phyloP scores from a whole-genome alignment of 2,329 filamentous ascomycete species.

The Podosphaera leucotricha region DNA sequence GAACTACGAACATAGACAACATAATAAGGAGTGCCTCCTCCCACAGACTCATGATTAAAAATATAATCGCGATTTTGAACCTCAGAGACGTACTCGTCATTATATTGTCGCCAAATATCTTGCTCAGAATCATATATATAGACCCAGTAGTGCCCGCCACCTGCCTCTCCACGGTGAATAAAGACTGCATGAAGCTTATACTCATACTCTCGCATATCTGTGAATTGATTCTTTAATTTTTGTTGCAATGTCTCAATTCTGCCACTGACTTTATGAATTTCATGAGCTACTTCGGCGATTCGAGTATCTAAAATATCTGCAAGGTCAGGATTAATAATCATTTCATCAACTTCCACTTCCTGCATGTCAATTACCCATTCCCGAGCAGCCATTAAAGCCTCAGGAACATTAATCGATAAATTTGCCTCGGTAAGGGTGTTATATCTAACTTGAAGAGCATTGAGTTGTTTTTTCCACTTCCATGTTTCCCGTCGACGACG shows the following conservation, averaged over 20 bases:
- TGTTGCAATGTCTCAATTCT: slow-evolving; percentile 23
- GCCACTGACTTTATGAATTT: slow-evolving; percentile 21
- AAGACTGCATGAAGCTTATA: slow-evolving; percentile 85
- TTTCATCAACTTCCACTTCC: slow-evolving; percentile 18
- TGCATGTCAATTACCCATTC: slow-evolving; percentile 21
- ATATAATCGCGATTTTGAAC: slow-evolving; percentile 41
- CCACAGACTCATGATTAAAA: slow-evolving; percentile 32
- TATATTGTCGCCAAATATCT: slow-evolving; percentile 76
- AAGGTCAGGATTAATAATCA: slow-evolving; percentile 21
- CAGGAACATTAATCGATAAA: slow-evolving; percentile 10
- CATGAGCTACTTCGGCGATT: slow-evolving; percentile 20
- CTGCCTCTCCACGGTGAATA: slow-evolving; percentile 54
- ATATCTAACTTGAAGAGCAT: slow-evolving; percentile 23
- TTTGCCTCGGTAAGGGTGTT: slow-evolving; percentile 9
- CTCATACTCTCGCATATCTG: slow-evolving; percentile 35
- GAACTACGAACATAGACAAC: slow-evolving; percentile 60
- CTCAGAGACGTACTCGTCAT: slow-evolving; percentile 61
- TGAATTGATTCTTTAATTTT: slow-evolving; percentile 30
- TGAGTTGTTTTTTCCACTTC: slow-evolving; percentile 45
- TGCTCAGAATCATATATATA: slow-evolving; percentile 62
- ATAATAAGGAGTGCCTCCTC: slow-evolving; percentile 56
- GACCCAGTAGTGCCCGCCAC: slow-evolving; percentile 3
- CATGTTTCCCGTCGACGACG: slow-evolving; percentile 45
- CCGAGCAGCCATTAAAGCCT: slow-evolving; percentile 14
- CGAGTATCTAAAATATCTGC: slow-evolving; percentile 21